phyloP scores from a whole-genome alignment of 306 rosid genomes.

The Chamaecrista fasciculata region DNA sequence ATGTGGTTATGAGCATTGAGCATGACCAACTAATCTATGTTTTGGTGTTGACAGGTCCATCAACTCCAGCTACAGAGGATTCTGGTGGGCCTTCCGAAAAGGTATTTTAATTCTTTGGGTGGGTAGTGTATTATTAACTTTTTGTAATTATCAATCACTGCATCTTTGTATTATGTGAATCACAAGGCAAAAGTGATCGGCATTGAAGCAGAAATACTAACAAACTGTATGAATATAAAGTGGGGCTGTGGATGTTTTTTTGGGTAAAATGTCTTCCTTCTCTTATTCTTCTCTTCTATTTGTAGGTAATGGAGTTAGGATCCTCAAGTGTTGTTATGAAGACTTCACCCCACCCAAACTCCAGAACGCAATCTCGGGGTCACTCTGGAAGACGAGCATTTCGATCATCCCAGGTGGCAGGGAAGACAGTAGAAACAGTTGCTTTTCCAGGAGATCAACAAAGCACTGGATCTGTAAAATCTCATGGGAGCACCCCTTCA shows the following conservation, averaged over 20 bases:
- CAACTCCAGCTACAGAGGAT: slow-evolving; percentile 45
- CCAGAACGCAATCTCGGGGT: slow-evolving; percentile 42
- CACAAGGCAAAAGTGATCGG: no score
- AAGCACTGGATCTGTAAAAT: slow-evolving; percentile 31
- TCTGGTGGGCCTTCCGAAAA: slow-evolving; percentile 56
- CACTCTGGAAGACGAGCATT: slow-evolving; percentile 42
- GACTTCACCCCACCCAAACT: slow-evolving; percentile 40
- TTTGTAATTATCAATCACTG: background rate
- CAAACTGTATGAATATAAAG: background rate
- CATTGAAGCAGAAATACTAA: background rate
- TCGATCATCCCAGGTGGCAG: slow-evolving; percentile 48
- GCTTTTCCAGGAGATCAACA: slow-evolving; percentile 50
- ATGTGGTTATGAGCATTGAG: background rate
- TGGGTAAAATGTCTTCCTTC: background rate
- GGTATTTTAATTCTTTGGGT: slow-evolving; percentile 39
- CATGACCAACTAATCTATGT: slow-evolving; percentile 2
- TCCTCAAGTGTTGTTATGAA: slow-evolving; percentile 40
- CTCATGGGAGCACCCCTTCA: slow-evolving; percentile 51
- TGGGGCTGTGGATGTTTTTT: background rate
- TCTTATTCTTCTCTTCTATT: slow-evolving; percentile 10
- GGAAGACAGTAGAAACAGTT: slow-evolving; percentile 36
- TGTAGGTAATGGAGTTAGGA: slow-evolving; percentile 56
- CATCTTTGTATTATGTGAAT: background rate
- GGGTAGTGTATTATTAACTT: background rate
- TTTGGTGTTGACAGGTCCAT: slow-evolving; percentile 54